These are phyloP conservation scores for Boletus barrowsii DNA, from an alignment of 768 basidiomycete species.

Conservation along the genomic window DNA sequence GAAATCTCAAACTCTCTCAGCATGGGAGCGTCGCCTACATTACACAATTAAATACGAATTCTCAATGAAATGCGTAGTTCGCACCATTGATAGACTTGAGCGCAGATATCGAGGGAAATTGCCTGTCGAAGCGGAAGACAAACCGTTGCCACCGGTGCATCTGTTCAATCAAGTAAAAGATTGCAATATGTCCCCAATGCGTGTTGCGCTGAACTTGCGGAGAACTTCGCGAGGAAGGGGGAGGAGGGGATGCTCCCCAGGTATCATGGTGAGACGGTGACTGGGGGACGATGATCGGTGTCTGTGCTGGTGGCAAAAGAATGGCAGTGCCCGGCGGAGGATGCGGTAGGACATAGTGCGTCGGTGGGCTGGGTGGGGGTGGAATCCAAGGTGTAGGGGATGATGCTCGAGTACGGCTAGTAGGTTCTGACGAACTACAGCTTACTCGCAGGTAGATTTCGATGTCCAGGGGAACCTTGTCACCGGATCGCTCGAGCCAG, in stretches of 20 bases:
- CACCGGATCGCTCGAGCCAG: conserved; percentile 79
- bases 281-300: conserved; percentile 48
- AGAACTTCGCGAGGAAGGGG: conserved; percentile 23
- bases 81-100: conserved; percentile 70
- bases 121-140: conserved; percentile 75
- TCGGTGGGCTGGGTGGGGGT: conserved; percentile 28
- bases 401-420: conserved; percentile 23
- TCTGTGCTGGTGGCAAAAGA: conserved; percentile 35
- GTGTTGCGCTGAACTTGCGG: conserved; percentile 45
- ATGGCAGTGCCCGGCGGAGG: conserved; percentile 27
- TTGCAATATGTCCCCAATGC: conserved; percentile 79
- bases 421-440: conserved; percentile 23
- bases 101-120: conserved; percentile 69
- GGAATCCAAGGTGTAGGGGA: conserved; percentile 34
- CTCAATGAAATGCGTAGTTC: conserved; percentile 19
- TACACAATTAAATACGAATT: conserved; percentile 1
- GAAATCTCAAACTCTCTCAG: conserved; percentile 77
- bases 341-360: conserved; percentile 39
- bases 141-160: conserved; percentile 84
- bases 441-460: conserved; percentile 70
- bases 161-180: conserved; percentile 75
- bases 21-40: conserved; percentile 66
- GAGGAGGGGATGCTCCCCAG: conserved; percentile 37
- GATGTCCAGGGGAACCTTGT: conserved; percentile 68
- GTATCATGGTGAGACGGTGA: conserved; percentile 39